A percentile compares a stretch with the other conserved stretches of the same genome.
phyloP scores from a whole-genome alignment of 2,329 filamentous ascomycete genomes.

The Lachnum nothofagi region DNA sequence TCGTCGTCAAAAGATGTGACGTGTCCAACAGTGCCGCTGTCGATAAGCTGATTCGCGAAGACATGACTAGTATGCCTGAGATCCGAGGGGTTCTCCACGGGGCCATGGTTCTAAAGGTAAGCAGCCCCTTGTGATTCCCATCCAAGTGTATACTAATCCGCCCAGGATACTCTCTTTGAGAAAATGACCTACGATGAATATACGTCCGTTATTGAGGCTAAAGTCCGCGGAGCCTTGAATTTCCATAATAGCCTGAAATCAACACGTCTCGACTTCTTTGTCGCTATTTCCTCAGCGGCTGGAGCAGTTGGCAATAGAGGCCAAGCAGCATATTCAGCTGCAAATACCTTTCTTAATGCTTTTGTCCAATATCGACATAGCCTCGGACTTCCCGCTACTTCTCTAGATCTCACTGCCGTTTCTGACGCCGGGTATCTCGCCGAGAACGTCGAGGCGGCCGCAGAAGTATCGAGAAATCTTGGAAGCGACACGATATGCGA shows the following conservation, averaged over 20 bases:
- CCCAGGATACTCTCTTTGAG: constrained; percentile 24
- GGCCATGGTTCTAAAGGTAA: constrained; percentile 31
- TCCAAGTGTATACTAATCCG: too few relatives aligned
- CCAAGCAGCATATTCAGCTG: constrained; percentile 31
- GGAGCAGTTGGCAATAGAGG: constrained; percentile 27
- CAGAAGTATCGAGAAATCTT: constrained; percentile 13
- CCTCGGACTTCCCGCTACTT: constrained; percentile 19
- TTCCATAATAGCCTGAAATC: constrained; percentile 19
- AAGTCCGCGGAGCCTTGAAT: constrained; percentile 30
- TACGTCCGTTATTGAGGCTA: constrained; percentile 32
- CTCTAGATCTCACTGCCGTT: constrained; percentile 23
- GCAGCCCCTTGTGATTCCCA: too few relatives aligned
- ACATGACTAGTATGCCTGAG: constrained; percentile 13
- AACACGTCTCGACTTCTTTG: constrained; percentile 33
- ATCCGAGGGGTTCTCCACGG: constrained; percentile 26
- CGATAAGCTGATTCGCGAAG: constrained; percentile 11
- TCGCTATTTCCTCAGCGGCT: constrained; percentile 19
- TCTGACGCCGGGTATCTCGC: constrained; percentile 28
- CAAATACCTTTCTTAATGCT: constrained; percentile 31
- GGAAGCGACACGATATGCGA: constrained; percentile 19
- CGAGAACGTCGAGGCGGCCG: constrained; percentile 23
- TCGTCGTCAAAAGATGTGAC: constrained; percentile 21
- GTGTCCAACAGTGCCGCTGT: constrained; percentile 15
- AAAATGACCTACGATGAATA: constrained; percentile 34
- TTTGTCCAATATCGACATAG: constrained; percentile 21